A percentile compares a stretch with the other conserved stretches of the same genome.
These are phyloP conservation scores for Colletotrichum tropicale DNA, from an alignment of 2,329 filamentous ascomycete genomes.

Conservation along the genomic window DNA sequence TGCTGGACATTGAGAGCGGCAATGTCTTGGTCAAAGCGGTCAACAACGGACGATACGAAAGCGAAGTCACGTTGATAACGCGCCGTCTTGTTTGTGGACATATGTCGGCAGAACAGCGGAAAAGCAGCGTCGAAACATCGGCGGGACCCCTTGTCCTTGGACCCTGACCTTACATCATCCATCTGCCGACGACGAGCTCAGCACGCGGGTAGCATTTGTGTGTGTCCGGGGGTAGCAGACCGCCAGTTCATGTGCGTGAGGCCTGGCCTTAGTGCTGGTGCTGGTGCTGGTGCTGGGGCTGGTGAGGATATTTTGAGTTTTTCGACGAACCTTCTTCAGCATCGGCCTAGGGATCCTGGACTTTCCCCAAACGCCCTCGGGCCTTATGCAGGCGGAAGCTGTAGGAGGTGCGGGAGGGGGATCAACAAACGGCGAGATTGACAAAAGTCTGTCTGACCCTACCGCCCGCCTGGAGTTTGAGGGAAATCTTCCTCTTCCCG, in stretches of 20 bases:
- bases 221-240: neutral
- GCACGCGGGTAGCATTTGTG: neutral
- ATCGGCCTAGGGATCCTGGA: neutral
- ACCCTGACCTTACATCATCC: neutral
- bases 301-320: neutral
- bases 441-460: neutral
- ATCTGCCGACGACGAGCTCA: neutral
- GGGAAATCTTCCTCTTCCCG: neutral
- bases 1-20: neutral
- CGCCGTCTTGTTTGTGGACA: neutral
- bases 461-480: neutral
- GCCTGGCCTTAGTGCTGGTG: neutral
- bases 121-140: neutral
- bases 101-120: neutral
- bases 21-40: neutral
- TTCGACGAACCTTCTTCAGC: slow-evolving; percentile 5
- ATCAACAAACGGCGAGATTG: neutral
- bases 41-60: neutral
- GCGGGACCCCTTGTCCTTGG: neutral
- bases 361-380: neutral
- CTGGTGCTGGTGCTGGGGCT: too few species aligned
- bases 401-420: neutral
- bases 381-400: neutral
- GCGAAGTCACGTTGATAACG: neutral
- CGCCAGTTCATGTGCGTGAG: neutral